Evolutionary conservation across 306 rosid species (phyloP), one percentile per base, ranked within the genome.

Genomic region (Vigna radiata): DNA sequence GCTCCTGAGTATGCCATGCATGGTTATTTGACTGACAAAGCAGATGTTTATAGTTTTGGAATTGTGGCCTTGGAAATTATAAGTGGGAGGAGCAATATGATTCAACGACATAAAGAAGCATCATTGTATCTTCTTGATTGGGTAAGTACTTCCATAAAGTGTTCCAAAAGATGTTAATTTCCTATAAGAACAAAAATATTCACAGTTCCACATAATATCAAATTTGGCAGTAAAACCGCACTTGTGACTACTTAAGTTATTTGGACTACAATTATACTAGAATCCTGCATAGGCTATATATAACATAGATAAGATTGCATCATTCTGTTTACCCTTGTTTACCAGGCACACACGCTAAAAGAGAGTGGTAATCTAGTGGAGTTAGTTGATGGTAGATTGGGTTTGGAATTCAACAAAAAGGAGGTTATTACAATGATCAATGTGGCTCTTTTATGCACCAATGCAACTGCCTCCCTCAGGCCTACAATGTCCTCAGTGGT

Each of bases 31-130:
- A 25, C 41, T 1, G 41, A 88, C 29, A 92, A 92, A 69, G 93
- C 89, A 27, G 96, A 90, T 77, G 97, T 90, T 0, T 92, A 90
- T 50, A 92, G 94, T 69, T 92, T 87, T 27, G 96, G 91, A 18
- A 70, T 92, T n/a, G 84, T 88, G 5, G 61, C 55, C 0, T 79
- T 79, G 78, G 83, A 79, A 79, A 63, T 79, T 41, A 73, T 79
- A 41, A 72, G 65, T 27, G 65, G 65, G 39, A 59, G 29, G 65
- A 59, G 41, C 65, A 59, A 27, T 37, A 27, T 37, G 18, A 25
- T 27, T 13, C 29, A 37, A 37, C 65, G 29, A 8, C 41, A 37
- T 13, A 27, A 0, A 2, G 65, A 59, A 27, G 11, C 29, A 25
- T 27, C 18, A 4, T 59, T 59, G 9, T 14, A 37, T 59, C 65